Evolutionary conservation across 1,284 basidiomycete genomes (phyloP).

Genomic region (Amylostereum areolatum): DNA sequence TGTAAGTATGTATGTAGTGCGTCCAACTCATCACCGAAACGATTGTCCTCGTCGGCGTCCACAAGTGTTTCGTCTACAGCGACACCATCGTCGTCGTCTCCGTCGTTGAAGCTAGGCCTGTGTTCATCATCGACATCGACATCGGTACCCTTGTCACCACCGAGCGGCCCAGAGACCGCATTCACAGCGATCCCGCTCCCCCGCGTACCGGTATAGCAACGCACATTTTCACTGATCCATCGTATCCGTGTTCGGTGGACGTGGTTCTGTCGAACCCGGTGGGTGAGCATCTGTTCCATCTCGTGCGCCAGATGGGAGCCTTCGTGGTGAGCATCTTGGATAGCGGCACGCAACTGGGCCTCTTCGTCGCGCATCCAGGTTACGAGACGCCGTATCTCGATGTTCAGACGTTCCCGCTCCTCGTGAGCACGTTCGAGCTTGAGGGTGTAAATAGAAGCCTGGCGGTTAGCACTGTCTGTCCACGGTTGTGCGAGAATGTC

Average conservation of each 20-base stretch:
- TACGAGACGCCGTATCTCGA: slow-evolving; percentile 24
- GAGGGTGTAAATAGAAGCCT: slow-evolving; percentile 21
- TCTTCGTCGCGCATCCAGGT: slow-evolving; percentile 26
- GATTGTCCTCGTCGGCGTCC: neutral
- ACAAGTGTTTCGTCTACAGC: neutral
- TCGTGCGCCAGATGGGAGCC: too few relatives aligned
- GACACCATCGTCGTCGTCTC: neutral
- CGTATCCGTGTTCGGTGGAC: neutral
- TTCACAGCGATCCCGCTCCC: neutral
- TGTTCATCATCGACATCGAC: too few relatives aligned
- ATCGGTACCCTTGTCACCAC: too few relatives aligned
- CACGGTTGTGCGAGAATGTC: slow-evolving; percentile 21
- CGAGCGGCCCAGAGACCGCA: too few relatives aligned
- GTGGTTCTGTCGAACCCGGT: too few relatives aligned
- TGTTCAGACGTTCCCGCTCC: slow-evolving; percentile 18
- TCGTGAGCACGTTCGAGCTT: slow-evolving; percentile 22
- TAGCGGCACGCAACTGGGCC: too few relatives aligned
- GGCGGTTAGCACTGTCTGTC: slow-evolving; percentile 18
- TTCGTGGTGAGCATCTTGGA: too few relatives aligned
- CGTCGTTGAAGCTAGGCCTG: neutral
- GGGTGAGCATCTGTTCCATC: too few relatives aligned
- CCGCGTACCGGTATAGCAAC: slow-evolving; percentile 5
- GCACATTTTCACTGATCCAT: slow-evolving; percentile 1
- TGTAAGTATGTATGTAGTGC: neutral
- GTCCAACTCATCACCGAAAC: neutral